A percentile compares a stretch with the other conserved stretches of the same genome.
These are phyloP conservation scores for Blechomonas ayalai DNA, from an alignment of 208 protist species.

Conservation along the genomic window DNA sequence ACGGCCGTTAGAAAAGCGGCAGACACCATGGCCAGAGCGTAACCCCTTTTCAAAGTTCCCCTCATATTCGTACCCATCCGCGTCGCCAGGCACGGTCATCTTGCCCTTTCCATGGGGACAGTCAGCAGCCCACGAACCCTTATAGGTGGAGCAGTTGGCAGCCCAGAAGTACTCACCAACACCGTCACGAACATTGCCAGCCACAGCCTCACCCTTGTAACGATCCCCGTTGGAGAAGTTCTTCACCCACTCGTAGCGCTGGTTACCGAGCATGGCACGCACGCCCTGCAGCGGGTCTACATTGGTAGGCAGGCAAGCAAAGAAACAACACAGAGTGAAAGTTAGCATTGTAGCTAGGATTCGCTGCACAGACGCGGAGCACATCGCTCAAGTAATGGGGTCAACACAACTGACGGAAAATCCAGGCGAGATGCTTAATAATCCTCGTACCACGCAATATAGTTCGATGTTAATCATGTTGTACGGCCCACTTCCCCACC, in stretches of 20 bases:
- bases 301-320: too few relatives aligned
- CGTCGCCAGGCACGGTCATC: slow-evolving; percentile 30
- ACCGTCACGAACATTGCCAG: slow-evolving; percentile 62
- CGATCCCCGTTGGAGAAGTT: slow-evolving; percentile 65
- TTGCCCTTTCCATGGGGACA: slow-evolving; percentile 53
- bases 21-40: slow-evolving; percentile 61
- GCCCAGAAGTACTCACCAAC: slow-evolving; percentile 58
- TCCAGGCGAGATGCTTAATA: too few relatives aligned
- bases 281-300: too few relatives aligned
- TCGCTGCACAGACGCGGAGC: too few relatives aligned
- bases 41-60: slow-evolving; percentile 48
- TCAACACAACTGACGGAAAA: too few relatives aligned
- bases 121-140: slow-evolving; percentile 40
- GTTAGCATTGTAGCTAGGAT: too few relatives aligned
- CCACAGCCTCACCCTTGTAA: slow-evolving; percentile 54
- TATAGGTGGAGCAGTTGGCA: slow-evolving; percentile 40
- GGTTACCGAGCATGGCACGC: slow-evolving; percentile 9
- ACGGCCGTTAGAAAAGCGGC: slow-evolving; percentile 64
- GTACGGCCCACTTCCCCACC: too few relatives aligned
- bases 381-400: too few relatives aligned
- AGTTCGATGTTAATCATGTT: too few relatives aligned
- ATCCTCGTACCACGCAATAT: too few relatives aligned
- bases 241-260: slow-evolving; percentile 42
- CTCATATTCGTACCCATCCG: slow-evolving; percentile 57
- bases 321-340: too few relatives aligned